Base-by-base conservation (phyloP, 2,329 filamentous ascomycete genomes). In the Lecanicillium sp. region DNA sequence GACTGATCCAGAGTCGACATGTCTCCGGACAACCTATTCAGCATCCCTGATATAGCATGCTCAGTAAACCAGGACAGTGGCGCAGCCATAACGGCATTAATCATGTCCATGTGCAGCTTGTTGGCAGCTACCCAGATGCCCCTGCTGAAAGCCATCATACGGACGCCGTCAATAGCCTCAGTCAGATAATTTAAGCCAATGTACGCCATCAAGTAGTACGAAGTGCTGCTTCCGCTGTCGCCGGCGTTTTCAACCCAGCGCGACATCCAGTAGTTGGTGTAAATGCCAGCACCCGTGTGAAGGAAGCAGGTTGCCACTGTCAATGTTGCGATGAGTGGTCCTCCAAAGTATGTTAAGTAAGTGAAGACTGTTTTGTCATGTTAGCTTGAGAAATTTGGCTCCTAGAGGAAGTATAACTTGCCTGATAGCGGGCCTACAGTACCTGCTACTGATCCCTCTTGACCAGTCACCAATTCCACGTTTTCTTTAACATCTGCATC, bases 41-140 rank as follows among this genome's bases (percentile, higher is more conserved):
- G 62, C 39, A 72, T 63, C 28, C 71, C 63, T 11, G 71, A 68
- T 13, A 71, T 63, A 0, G 72, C 65, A 1, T 71, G 64, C 34
- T 68, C 53, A 49, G 73, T 73, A 47, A 72, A 77, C 73, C 73
- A 78, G 4, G 68, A 65, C 11, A 78, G 57, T 1, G 74, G 67
- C 3, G 73, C 73, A 16, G 60, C 58, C 56, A 78, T 60, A 15
- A 77, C 59, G 12, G 70, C 65, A 9, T 56, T 58, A 30, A 77
- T 67, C 35, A 77, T 66, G 35, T 65, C 63, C 9, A 60, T 59
- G 54, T 78, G 74, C 29, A 78, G 62, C 25, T 55, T 62, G 20
- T 63, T 62, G 1, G 71, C 74, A 3, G 74, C 74, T 12, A 59
- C 56, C 74, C 72, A 78, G 8, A 67, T 67, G n/a, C 73, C 73